Evolutionary conservation across 2,329 filamentous ascomycete species (phyloP), one percentile per base, ranked within the genome.

Genomic region (Fusarium pseudonygamai): DNA sequence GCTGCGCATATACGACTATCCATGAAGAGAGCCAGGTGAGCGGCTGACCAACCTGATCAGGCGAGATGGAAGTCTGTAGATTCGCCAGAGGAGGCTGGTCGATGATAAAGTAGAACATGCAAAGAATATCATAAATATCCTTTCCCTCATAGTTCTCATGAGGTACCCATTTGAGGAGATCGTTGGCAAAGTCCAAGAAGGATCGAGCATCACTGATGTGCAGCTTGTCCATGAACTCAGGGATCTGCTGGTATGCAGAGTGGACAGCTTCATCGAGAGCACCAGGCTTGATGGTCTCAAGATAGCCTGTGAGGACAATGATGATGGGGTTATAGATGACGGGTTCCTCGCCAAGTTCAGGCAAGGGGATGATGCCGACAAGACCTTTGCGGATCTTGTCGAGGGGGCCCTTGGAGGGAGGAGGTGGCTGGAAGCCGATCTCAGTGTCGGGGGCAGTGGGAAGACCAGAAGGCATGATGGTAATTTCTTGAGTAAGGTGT

Each of bases 401-500:
- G 7, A 37, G 30, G 18, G 58, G 59, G 0, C 58, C 24, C 10
- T 52, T 64, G 1, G 46, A 10, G 20, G 60, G 24, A 4, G 64
- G 64, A 32, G 64, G 64, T 2, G 61, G 61, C 49, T 67, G 64
- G 14, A 67, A 67, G 64, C 64, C 64, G 11, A 67, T 49, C 22
- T 59, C 37, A 24, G 64, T 50, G 11, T 67, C 64, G 1, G 64
- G 61, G 15, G 42, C 42, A 14, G 60, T 66, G 8, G 64, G 64
- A 20, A 66, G 64, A 50, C 64, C 64, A 34, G 64, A 66, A 66
- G 64, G 64, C 64, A 66, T 66, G 16, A 15, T 50, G 37, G 11
- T 5, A 3, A 9, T 8, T 50, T 9, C 22, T 4, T 26, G 11
- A 49, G 9, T 16, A 11, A 3, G 46, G 3, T 46, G 26, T 15